Percentiles rank a stretch among this genome's conserved stretches.
phyloP scores from a whole-genome alignment of 2,329 filamentous ascomycete genomes.

The Alternaria sp. region DNA sequence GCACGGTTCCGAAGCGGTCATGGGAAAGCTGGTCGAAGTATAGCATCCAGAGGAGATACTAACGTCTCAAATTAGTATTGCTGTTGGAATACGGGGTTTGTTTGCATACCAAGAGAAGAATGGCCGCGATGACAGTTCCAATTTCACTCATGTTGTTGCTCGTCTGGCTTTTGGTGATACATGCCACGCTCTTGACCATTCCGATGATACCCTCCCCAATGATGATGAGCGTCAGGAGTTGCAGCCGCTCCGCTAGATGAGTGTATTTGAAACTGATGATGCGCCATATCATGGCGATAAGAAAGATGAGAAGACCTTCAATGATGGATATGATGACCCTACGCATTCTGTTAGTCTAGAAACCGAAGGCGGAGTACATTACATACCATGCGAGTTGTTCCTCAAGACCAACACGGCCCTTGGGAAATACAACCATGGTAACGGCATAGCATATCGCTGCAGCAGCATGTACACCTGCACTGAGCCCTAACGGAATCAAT shows the following conservation, averaged over 20 bases:
- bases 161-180: conserved; percentile 28
- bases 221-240: conserved; percentile 67
- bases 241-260: conserved; percentile 65
- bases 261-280: conserved; percentile 65
- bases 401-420: conserved; percentile 11
- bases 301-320: conserved; percentile 28
- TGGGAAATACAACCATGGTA: conserved; percentile 18
- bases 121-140: conserved; percentile 27
- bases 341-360: not conserved
- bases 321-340: conserved; percentile 28
- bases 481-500: conserved; percentile 25
- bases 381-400: conserved; percentile 29
- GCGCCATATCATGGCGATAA: conserved; percentile 49
- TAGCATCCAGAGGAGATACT: conserved; percentile 64
- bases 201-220: conserved; percentile 68
- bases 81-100: no score
- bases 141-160: conserved; percentile 26
- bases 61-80: no score
- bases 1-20: conserved; percentile 55
- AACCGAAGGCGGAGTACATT: not conserved
- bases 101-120: conserved; percentile 19
- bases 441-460: conserved; percentile 23
- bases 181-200: conserved; percentile 51
- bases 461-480: conserved; percentile 17
- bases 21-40: conserved; percentile 62